Percentiles rank a stretch among this genome's conserved stretches.
Evolutionary conservation across 306 rosid species (phyloP).

Genomic region (Chamaecrista fasciculata): DNA sequence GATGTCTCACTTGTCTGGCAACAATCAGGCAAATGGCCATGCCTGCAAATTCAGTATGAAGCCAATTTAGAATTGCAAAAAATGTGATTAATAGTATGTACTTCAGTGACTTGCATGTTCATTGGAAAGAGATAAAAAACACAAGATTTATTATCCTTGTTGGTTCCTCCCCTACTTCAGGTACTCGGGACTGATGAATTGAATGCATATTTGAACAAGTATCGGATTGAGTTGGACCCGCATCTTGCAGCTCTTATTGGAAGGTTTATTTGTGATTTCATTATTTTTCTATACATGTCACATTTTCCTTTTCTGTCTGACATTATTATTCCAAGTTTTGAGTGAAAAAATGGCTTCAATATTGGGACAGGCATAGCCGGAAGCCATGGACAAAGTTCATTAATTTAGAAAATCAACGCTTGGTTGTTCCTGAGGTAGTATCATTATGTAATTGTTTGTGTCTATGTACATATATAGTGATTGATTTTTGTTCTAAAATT

Average conservation of each 20-base stretch:
- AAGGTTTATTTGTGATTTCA: conserved; percentile 47
- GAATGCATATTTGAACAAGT: conserved; percentile 66
- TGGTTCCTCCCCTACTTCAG: conserved; percentile 39
- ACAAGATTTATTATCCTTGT: conserved; percentile 23
- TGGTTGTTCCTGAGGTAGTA: conserved; percentile 83
- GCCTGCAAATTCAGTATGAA: not conserved
- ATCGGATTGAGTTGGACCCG: conserved; percentile 85
- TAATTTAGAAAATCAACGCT: conserved; percentile 76
- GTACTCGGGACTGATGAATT: conserved; percentile 89
- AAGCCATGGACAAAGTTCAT: conserved; percentile 83
- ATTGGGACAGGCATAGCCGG: conserved; percentile 67
- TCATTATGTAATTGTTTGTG: not conserved
- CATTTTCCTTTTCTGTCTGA: conserved; percentile 10
- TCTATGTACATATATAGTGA: not conserved
- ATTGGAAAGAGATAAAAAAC: conserved; percentile 14
- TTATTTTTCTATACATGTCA: not conserved
- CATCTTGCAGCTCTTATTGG: conserved; percentile 83
- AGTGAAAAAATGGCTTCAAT: not conserved
- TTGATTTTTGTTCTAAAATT: conserved; percentile 19
- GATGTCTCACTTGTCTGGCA: conserved; percentile 8
- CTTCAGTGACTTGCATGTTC: conserved; percentile 12
- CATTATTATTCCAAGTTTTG: not conserved
- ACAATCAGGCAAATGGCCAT: conserved; percentile 3
- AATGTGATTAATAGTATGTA: not conserved
- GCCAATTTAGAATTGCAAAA: conserved; percentile 2